A percentile compares a stretch with the other conserved stretches of the same genome.
Conservation (phyloP, 192 early-diverging fungal species). For the Coemansia sp. region DNA sequence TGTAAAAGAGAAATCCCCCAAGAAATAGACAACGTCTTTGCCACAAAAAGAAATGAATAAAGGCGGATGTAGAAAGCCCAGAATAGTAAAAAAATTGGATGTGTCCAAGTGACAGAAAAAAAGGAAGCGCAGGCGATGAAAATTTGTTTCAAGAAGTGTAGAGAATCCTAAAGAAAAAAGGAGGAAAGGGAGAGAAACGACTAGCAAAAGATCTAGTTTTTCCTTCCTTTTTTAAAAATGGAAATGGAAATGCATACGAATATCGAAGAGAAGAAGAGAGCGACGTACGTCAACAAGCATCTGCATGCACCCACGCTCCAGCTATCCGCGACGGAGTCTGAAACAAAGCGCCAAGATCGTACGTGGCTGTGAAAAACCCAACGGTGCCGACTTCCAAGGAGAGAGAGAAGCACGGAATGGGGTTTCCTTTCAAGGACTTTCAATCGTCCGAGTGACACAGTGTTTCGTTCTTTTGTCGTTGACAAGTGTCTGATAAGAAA, state of each 20-base stretch:
- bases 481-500: too few species aligned
- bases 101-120: neutral
- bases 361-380: too few species aligned
- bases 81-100: neutral
- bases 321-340: neutral
- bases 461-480: too few species aligned
- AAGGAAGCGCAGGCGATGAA: neutral
- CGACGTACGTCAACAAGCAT: neutral
- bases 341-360: slow-evolving; percentile 1
- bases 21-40: neutral
- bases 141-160: neutral
- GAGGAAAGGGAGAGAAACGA: neutral
- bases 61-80: slow-evolving; percentile 2
- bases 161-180: neutral
- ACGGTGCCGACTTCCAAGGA: too few species aligned
- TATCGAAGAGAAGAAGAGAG: neutral
- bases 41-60: slow-evolving; percentile 6
- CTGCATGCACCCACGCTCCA: neutral
- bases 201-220: neutral
- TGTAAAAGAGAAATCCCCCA: neutral
- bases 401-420: neutral
- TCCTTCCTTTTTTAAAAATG: neutral
- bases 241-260: neutral
- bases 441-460: neutral
- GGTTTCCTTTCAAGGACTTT: neutral